A percentile compares a stretch with the other conserved stretches of the same genome.
phyloP scores from a whole-genome alignment of 176 grass and related monocot species.

The Olyra latifolia region DNA sequence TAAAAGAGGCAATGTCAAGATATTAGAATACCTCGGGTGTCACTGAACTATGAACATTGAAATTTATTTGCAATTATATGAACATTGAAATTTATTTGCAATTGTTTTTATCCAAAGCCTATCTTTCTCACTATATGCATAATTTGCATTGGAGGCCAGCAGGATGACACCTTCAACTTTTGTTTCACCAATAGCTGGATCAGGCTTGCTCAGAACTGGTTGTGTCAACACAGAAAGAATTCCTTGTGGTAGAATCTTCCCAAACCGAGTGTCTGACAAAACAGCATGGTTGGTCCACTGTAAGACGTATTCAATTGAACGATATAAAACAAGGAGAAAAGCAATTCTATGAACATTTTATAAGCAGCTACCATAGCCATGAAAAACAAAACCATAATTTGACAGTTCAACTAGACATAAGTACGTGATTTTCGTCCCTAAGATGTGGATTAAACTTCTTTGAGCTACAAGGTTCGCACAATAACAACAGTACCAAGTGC shows the following conservation, averaged over 20 bases:
- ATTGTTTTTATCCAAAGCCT: slow-evolving; percentile 81
- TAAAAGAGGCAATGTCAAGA: neutral
- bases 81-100: slow-evolving; percentile 67
- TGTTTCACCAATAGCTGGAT: slow-evolving; percentile 34
- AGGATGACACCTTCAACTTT: slow-evolving; percentile 66
- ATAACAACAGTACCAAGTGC: neutral
- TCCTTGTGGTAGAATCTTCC: slow-evolving; percentile 62
- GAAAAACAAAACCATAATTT: neutral
- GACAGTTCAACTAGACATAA: neutral
- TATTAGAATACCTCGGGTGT: slow-evolving; percentile 30
- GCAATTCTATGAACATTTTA: slow-evolving; percentile 1
- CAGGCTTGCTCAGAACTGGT: slow-evolving; percentile 41
- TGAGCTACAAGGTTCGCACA: neutral
- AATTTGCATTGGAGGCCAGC: slow-evolving; percentile 80
- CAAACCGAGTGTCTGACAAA: slow-evolving; percentile 57
- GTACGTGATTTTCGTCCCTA: neutral
- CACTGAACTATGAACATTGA: slow-evolving; percentile 22
- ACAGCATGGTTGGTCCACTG: slow-evolving; percentile 19
- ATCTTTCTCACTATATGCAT: slow-evolving; percentile 89
- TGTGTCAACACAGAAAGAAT: slow-evolving; percentile 67
- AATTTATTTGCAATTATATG: slow-evolving; percentile 75
- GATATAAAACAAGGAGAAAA: slow-evolving; percentile 24
- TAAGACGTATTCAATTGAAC: slow-evolving; percentile 26
- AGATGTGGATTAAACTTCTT: neutral
- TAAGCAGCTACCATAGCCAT: neutral